These are phyloP conservation scores for Lactarius pseudohatsudake DNA, from an alignment of 768 basidiomycete genomes.

Conservation along the genomic window DNA sequence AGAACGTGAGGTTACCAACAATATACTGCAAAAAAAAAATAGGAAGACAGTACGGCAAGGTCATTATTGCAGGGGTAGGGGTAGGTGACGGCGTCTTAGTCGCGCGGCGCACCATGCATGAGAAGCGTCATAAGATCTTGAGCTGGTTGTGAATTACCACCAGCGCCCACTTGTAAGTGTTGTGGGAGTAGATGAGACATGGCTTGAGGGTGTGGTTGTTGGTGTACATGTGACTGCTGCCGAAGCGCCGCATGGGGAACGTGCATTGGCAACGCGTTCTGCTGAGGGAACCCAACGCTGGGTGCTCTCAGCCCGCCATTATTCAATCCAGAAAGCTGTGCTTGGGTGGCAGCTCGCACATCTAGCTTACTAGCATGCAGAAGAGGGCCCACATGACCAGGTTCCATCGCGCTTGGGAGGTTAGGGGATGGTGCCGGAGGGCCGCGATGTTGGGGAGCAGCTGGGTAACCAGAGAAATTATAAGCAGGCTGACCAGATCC, in stretches of 20 bases:
- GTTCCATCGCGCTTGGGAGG: constrained; percentile 46
- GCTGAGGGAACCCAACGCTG: constrained; percentile 52
- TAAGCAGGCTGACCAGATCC: constrained; percentile 35
- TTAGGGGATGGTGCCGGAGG: constrained; percentile 46
- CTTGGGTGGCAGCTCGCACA: constrained; percentile 49
- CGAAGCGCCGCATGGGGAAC: constrained; percentile 49
- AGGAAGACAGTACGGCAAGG: not conserved
- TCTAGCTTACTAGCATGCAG: constrained; percentile 57
- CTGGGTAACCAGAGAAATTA: constrained; percentile 38
- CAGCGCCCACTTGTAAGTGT: constrained; percentile 56
- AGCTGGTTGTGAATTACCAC: constrained; percentile 53
- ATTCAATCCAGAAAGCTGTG: constrained; percentile 46
- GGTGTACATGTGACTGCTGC: constrained; percentile 47
- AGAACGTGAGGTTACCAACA: constrained; percentile 21
- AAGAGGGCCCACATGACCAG: constrained; percentile 52
- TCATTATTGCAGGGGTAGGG: constrained; percentile 7
- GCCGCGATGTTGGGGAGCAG: constrained; percentile 49
- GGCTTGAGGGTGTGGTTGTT: constrained; percentile 59
- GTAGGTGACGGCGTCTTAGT: constrained; percentile 41
- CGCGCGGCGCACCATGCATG: constrained; percentile 69
- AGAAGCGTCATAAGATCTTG: constrained; percentile 84
- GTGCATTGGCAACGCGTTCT: constrained; percentile 39
- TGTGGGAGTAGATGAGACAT: constrained; percentile 51
- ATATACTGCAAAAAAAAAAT: constrained; percentile 17
- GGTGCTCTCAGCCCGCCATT: constrained; percentile 49